Evolutionary conservation across 208 protist species (phyloP), one percentile per base, ranked within the genome.

Genomic region (Acanthamoeba triangularis): DNA sequence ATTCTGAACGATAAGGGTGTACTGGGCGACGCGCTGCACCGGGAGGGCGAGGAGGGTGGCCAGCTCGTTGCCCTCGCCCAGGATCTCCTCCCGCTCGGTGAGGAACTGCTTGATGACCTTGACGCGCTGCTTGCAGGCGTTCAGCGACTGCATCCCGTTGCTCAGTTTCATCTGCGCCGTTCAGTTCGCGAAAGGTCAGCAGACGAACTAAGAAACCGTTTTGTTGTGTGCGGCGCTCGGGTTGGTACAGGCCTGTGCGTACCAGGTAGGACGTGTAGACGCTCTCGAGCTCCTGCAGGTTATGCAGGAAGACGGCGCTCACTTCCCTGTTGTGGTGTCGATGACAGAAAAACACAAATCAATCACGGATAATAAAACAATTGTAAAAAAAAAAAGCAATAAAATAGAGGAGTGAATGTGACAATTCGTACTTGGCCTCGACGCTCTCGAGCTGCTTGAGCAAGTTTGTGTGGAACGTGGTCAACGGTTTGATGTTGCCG

Each of bases 61-160:
- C 16, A 94, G 90, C 63, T 94, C 90, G 90, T 94, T 94, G 67
- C 90, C 90, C 90, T 94, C 90, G 6, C 90, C 90, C 90, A 94
- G 44, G 20, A 80, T 49, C 47, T 94, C 65, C 63, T 78, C 65
- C 8, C 90, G 37, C 67, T 94, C 90, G n/a, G 37, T 80, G 37
- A 94, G 59, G 63, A 94, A 94, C 44, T 94, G 90, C 63, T 78
- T 94, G 63, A 94, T 78, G n/a, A 78, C 90, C 44, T 94, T 94
- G 37, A 61, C 90, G 20, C 85, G 49, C 41, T 78, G 56, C 63
- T 78, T 37, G 65, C 90, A 94, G 13, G 52, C 61, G 63, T 80
- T 78, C 47, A 94, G 90, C 18, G 44, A 52, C 11, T 94, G 44
- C 90, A 94, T 94, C 33, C 23, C 90, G 63, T 94, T 94, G 59